phyloP scores from a whole-genome alignment of 2,329 filamentous ascomycete species.

The Colletotrichum euphorbiae region DNA sequence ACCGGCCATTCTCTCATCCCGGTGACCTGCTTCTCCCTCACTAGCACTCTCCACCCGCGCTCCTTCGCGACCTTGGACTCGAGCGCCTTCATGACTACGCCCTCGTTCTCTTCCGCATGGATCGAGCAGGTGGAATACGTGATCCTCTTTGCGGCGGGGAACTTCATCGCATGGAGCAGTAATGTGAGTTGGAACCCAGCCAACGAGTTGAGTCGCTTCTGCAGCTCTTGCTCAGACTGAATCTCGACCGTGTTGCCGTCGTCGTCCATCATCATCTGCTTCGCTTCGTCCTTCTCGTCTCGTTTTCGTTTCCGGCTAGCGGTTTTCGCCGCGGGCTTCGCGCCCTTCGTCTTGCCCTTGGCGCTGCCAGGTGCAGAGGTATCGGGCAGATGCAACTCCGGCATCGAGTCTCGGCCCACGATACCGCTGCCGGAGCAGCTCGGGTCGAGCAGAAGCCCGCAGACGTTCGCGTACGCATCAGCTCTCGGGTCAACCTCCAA shows the following conservation, averaged over 20 bases:
- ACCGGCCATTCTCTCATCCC: slow-evolving; percentile 83
- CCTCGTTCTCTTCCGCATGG: slow-evolving; percentile 88
- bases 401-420: slow-evolving; percentile 84
- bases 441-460: slow-evolving; percentile 86
- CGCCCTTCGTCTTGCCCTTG: slow-evolving; percentile 48
- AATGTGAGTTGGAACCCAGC: slow-evolving; percentile 85
- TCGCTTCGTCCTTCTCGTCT: slow-evolving; percentile 47
- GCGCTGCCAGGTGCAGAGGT: slow-evolving; percentile 48
- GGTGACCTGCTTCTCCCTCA: slow-evolving; percentile 76
- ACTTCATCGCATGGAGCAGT: slow-evolving; percentile 85
- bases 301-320: slow-evolving; percentile 60
- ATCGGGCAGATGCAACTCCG: slow-evolving; percentile 71
- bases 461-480: slow-evolving; percentile 74
- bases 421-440: slow-evolving; percentile 98
- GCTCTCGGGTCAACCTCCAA: slow-evolving; percentile 76
- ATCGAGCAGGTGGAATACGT: slow-evolving; percentile 96
- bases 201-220: slow-evolving; percentile 76
- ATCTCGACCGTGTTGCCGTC: slow-evolving; percentile 65
- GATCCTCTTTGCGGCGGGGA: slow-evolving; percentile 79
- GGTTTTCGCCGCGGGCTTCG: slow-evolving; percentile 35
- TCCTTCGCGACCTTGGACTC: slow-evolving; percentile 72
- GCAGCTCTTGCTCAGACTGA: slow-evolving; percentile 66
- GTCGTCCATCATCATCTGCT: slow-evolving; percentile 63
- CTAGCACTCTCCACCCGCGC: slow-evolving; percentile 82
- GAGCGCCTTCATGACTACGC: slow-evolving; percentile 80